Conservation (phyloP, 352 stramenopile species). For the Pythium guiyangense region DNA sequence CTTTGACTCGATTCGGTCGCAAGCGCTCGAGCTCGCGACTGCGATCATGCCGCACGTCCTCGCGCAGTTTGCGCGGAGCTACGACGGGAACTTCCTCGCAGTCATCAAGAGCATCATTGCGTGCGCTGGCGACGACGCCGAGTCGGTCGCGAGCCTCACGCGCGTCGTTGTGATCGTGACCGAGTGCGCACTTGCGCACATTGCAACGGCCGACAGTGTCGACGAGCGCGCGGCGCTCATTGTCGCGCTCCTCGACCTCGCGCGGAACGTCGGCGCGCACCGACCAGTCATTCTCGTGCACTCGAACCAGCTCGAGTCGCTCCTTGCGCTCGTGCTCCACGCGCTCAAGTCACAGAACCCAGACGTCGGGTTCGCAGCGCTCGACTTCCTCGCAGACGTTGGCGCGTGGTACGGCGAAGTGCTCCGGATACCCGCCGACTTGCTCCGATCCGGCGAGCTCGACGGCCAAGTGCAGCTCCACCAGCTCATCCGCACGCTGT, state of each 20-base stretch:
- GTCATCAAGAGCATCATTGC: slow-evolving; percentile 71
- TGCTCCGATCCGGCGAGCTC: slow-evolving; percentile 43
- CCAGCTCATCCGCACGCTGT: slow-evolving; percentile 62
- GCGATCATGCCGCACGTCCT: slow-evolving; percentile 60
- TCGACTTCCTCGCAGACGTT: slow-evolving; percentile 63
- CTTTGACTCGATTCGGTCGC: slow-evolving; percentile 54
- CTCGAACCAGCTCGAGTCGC: slow-evolving; percentile 59
- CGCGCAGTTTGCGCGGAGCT: slow-evolving; percentile 54
- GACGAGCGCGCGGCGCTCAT: slow-evolving; percentile 52
- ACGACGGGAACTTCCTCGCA: slow-evolving; percentile 51
- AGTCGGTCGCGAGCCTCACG: slow-evolving; percentile 50
- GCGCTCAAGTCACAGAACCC: slow-evolving; percentile 62
- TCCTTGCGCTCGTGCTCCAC: slow-evolving; percentile 56
- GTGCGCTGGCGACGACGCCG: slow-evolving; percentile 56
- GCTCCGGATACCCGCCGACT: slow-evolving; percentile 42
- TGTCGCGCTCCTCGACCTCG: slow-evolving; percentile 51
- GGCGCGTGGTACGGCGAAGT: slow-evolving; percentile 70
- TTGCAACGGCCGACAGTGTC: slow-evolving; percentile 37
- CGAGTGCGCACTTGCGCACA: slow-evolving; percentile 51
- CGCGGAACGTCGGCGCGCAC: slow-evolving; percentile 43
- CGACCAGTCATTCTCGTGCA: slow-evolving; percentile 60
- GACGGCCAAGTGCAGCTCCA: slow-evolving; percentile 53
- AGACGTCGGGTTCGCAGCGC: slow-evolving; percentile 46
- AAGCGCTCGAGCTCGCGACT: slow-evolving; percentile 55
- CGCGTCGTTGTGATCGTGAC: slow-evolving; percentile 60